A percentile compares a stretch with the other conserved stretches of the same genome.
Evolutionary conservation across 208 protist species (phyloP).

Genomic region (Wallacemonas sp.): DNA sequence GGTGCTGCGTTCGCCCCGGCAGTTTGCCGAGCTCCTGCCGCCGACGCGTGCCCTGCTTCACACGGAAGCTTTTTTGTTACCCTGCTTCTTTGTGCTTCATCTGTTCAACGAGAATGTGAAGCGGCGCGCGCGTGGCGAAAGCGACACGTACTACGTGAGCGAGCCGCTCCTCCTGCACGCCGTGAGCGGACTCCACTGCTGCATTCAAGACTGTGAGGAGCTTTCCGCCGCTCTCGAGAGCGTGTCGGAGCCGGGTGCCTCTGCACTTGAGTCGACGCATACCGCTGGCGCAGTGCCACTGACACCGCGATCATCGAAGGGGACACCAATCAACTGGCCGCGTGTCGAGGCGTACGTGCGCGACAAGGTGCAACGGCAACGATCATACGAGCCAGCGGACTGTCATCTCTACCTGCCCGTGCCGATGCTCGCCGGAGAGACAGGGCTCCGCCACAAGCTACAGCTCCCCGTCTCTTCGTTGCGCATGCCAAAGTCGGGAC

Average conservation of each 20-base stretch:
- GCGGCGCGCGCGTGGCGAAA: not conserved
- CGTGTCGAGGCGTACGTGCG: conserved; percentile 41
- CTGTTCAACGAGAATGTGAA: conserved; percentile 12
- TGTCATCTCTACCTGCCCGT: conserved; percentile 29
- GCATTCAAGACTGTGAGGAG: conserved; percentile 48
- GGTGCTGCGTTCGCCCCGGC: not conserved
- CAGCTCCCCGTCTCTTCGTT: conserved; percentile 22
- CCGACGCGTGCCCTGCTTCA: conserved; percentile 66
- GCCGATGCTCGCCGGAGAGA: conserved; percentile 28
- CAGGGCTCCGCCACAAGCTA: conserved; percentile 52
- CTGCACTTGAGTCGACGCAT: too few relatives aligned
- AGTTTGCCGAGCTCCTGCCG: conserved; percentile 39
- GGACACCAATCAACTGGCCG: conserved; percentile 22
- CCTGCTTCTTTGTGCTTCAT: conserved; percentile 8
- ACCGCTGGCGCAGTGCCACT: not conserved
- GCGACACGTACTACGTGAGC: conserved; percentile 13
- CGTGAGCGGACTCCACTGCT: conserved; percentile 63
- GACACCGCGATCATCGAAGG: not conserved
- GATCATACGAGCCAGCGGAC: conserved; percentile 15
- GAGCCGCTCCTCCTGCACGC: conserved; percentile 51
- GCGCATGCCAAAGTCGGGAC: not conserved
- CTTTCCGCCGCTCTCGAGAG: conserved; percentile 27
- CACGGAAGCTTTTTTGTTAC: conserved; percentile 58
- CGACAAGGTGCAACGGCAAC: conserved; percentile 28
- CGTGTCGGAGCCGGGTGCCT: not conserved